Evolutionary conservation across 176 grass and related monocot species (phyloP), one percentile per base, ranked within the genome.

Genomic region (Eragrostis curvula): DNA sequence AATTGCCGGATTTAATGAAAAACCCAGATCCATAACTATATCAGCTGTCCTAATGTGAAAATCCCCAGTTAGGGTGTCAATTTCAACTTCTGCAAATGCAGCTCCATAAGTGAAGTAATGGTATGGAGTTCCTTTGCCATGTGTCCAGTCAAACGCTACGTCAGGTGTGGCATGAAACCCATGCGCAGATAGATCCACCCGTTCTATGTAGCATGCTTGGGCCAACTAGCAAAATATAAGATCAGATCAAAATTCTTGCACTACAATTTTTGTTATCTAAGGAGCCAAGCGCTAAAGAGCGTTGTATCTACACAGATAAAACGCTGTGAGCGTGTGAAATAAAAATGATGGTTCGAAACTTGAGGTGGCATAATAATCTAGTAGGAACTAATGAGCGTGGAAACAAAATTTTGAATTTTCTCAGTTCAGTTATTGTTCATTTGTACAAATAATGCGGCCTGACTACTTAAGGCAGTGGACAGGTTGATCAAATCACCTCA

Each of bases 71-170:
- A n/a, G n/a, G n/a, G n/a, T n/a, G n/a, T n/a, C n/a, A n/a, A n/a
- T n/a, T n/a, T n/a, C n/a, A n/a, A n/a, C n/a, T n/a, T n/a, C n/a
- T 39, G 89, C 92, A 94, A 97, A 97, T 81, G 94, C 92, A 48
- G 89, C 94, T 70, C 94, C 94, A 84, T 92, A 97, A 10, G 94
- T 97, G 80, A 74, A 97, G 78, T 97, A 97, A 77, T 74, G 86
- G 74, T 89, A 97, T 17, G 92, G 92, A 83, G 11, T 49, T 48
- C 94, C 94, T 82, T 97, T 97, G 63, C 94, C 94, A 29, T 64
- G 11, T 44, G 73, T 80, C 81, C 74, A 92, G 76, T 97, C 85
- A 82, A 94, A 97, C 13, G 72, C 85, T 74, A 97, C 80, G 77
- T 89, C 77, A n/a, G 94, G 94, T 57, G 94, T 97, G 39, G 88